Percentiles rank a stretch among this genome's conserved stretches.
These are phyloP conservation scores for Cyclospora cayetanensis DNA, from an alignment of 169 alveolate genomes.

Conservation along the genomic window DNA sequence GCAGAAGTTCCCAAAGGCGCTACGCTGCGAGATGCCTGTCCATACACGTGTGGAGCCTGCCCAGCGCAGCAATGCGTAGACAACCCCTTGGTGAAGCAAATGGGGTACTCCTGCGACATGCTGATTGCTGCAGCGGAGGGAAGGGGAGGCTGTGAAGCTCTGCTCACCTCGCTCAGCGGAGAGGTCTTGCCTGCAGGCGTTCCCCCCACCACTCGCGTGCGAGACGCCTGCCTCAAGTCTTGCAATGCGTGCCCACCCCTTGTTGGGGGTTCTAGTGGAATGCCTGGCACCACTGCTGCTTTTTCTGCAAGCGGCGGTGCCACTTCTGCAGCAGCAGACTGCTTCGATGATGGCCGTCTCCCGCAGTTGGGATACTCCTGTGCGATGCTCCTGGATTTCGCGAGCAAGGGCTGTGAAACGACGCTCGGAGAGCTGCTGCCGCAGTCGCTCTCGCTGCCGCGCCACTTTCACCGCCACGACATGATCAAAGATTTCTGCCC, in stretches of 20 bases:
- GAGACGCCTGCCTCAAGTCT: constrained; percentile 66
- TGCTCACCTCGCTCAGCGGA: constrained; percentile 43
- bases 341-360: constrained; percentile 77
- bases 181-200: constrained; percentile 67
- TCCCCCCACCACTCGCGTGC: constrained; percentile 75
- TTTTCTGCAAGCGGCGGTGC: constrained; percentile 20
- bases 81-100: constrained; percentile 74
- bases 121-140: constrained; percentile 65
- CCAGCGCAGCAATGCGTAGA: constrained; percentile 72
- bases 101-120: constrained; percentile 78
- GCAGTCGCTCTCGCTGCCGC: constrained; percentile 37
- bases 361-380: constrained; percentile 78
- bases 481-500: constrained; percentile 65
- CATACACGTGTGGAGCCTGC: constrained; percentile 73
- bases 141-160: constrained; percentile 74
- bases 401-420: constrained; percentile 63
- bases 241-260: constrained; percentile 62
- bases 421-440: constrained; percentile 69
- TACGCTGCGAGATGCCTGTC: constrained; percentile 68
- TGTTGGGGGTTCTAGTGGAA: background rate
- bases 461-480: constrained; percentile 59
- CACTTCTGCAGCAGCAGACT: constrained; percentile 31
- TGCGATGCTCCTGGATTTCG: constrained; percentile 70
- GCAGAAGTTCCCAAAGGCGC: constrained; percentile 67
- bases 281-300: constrained; percentile 7